phyloP scores from a whole-genome alignment of 73 alveolate genomes.

The Paramecium octaurelia region DNA sequence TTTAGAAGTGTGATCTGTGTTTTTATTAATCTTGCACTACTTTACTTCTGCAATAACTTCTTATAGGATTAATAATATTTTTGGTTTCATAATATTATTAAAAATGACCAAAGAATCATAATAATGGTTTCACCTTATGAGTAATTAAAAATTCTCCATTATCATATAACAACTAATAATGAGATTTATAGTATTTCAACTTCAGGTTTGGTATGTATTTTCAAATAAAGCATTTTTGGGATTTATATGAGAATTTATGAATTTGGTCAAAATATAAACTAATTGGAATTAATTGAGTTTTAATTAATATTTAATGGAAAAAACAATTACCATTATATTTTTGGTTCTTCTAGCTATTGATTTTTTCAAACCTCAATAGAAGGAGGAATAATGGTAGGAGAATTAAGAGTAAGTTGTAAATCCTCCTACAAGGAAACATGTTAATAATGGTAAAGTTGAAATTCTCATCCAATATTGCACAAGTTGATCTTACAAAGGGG shows the following conservation, averaged over 20 bases:
- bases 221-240: neutral
- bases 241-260: neutral
- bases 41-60: too few species aligned
- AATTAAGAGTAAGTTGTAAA: neutral
- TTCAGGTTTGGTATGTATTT: too few species aligned
- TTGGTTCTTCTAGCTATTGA: neutral
- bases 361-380: neutral
- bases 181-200: too few species aligned
- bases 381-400: neutral
- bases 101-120: too few species aligned
- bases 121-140: too few species aligned
- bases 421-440: neutral
- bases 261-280: neutral
- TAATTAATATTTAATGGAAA: neutral
- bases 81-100: too few species aligned
- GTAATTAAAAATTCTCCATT: too few species aligned
- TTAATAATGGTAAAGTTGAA: neutral
- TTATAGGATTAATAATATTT: too few species aligned
- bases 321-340: neutral
- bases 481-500: conserved; percentile 44
- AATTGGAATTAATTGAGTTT: neutral
- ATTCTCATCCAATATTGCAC: neutral
- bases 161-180: too few species aligned
- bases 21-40: too few species aligned
- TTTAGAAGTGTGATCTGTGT: too few species aligned